Evolutionary conservation across 768 basidiomycete genomes (phyloP), one percentile per base, ranked within the genome.

Genomic region (Erythrobasidium yunnanense): DNA sequence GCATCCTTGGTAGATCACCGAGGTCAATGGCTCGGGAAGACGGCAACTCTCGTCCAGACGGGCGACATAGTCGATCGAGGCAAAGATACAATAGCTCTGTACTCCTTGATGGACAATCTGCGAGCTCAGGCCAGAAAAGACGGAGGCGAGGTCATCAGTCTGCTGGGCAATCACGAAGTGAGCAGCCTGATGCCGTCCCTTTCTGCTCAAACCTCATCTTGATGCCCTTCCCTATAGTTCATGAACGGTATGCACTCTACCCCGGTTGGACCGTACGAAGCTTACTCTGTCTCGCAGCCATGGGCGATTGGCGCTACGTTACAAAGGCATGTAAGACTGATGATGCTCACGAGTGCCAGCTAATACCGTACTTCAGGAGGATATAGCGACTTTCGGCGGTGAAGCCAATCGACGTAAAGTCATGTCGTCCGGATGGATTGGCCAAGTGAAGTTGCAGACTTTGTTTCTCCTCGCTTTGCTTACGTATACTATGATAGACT

Each of bases 161-260:
- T 88, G 60, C 78, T 96, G 33, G 95, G 95, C 25, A 99, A 99
- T 75, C 95, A 99, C 71, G 95, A 97, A 75, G 85, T 86, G 80
- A 95, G 96, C 90, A 92, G 15, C 85, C 89, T 42, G 38, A 42
- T 11, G 11, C 38, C n/a, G 66, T 54, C 23, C 2, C 55, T 42
- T 11, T 87, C 87, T 85, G 70, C 22, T 76, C 68, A 18, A 35
- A 25, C 7, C 25, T 27, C 53, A 2, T 32, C n/a, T 1, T 20
- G 46, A 15, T 15, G 52, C 15, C 53, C n/a, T 29, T 30, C 54
- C 13, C 27, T 20, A n/a, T 20, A n/a, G 25, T 50, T 45, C 50
- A 57, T 53, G 60, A 52, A 60, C 22, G 56, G 56, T 58, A 47
- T 35, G 56, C 38, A 35, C 11, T 11, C 15, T 23, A 52, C 20